These are phyloP conservation scores for Gastrolobium bilobum DNA, from an alignment of 306 rosid genomes.

Conservation along the genomic window DNA sequence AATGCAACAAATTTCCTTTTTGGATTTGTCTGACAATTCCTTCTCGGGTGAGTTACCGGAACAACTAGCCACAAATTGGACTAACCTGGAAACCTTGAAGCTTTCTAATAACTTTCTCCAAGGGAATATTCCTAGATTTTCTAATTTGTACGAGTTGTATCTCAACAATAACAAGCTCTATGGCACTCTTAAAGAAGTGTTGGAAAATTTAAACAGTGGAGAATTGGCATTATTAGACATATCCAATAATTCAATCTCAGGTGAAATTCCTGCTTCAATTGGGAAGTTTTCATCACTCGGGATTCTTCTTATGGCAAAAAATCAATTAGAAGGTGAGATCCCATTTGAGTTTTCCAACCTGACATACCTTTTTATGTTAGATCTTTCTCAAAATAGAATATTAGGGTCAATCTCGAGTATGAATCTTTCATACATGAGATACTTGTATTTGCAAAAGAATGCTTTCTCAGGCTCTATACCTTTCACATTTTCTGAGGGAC, in stretches of 20 bases:
- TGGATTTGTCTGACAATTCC: constrained; percentile 46
- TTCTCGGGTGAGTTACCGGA: constrained; percentile 33
- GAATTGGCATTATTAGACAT: accelerated
- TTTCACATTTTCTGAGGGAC: too few species aligned
- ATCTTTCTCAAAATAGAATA: constrained; percentile 43
- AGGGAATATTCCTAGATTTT: constrained; percentile 2
- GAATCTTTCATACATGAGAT: accelerated
- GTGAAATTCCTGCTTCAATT: constrained; percentile 41
- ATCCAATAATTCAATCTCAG: constrained; percentile 31
- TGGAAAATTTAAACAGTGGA: not conserved
- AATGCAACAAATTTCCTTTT: accelerated
- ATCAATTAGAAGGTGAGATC: constrained; percentile 40
- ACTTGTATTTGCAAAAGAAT: constrained; percentile 34
- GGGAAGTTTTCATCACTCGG: accelerated
- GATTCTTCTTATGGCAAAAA: not conserved
- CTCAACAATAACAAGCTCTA: constrained; percentile 10
- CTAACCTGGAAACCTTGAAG: accelerated
- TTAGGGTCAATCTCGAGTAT: not conserved
- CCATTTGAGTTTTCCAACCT: constrained; percentile 10
- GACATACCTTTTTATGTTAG: not conserved
- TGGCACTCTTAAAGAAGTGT: not conserved
- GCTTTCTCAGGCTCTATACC: constrained; percentile 10
- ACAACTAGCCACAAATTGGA: not conserved
- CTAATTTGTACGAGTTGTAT: not conserved
- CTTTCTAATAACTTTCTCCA: constrained; percentile 43